These are phyloP conservation scores for Artemisia annua DNA, from an alignment of 129 eudicot genomes.

Conservation along the genomic window DNA sequence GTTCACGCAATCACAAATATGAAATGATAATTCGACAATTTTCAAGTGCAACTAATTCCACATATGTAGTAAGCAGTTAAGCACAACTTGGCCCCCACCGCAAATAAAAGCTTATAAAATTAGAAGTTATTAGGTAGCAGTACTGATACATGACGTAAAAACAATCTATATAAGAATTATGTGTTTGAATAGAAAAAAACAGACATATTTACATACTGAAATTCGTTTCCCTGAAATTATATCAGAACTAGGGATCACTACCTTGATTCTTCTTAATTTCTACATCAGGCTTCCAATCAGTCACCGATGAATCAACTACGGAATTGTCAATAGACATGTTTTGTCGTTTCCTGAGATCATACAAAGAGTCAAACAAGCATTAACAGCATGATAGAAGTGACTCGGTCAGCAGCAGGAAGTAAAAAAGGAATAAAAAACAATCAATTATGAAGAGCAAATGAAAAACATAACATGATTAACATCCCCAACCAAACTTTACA, in stretches of 20 bases:
- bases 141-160: conserved; percentile 13
- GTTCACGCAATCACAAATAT: no score
- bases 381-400: no score
- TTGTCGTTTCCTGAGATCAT: conserved; percentile 29
- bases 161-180: background rate
- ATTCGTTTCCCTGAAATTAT: background rate
- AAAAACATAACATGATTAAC: background rate
- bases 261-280: conserved; percentile 58
- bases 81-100: conserved; percentile 5
- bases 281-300: conserved; percentile 58
- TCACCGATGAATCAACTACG: conserved; percentile 64
- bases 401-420: no score
- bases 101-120: conserved; percentile 8
- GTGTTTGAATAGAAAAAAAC: background rate
- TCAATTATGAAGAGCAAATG: background rate
- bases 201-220: conserved; percentile 16
- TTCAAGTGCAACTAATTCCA: no score
- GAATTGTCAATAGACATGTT: conserved; percentile 72
- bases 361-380: conserved; percentile 16
- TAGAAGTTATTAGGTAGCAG: conserved; percentile 13
- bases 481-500: background rate
- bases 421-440: background rate
- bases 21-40: no score
- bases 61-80: no score
- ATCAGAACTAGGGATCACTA: conserved; percentile 30